Evolutionary conservation across 768 basidiomycete species (phyloP).

Genomic region (Leccinum sublutescens): DNA sequence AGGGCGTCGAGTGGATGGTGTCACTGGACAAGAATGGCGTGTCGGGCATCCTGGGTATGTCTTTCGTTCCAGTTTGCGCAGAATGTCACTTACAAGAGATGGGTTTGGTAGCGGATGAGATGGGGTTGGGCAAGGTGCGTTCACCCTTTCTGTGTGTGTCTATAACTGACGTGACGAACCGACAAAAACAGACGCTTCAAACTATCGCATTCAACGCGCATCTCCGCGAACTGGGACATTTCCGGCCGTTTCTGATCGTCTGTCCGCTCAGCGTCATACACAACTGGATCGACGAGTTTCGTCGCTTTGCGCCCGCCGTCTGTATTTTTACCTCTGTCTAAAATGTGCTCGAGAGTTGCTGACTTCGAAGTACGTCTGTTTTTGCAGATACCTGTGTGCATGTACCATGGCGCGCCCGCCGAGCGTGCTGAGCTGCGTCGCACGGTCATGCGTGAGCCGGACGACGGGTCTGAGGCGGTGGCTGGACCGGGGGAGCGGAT

Average conservation of each 20-base stretch:
- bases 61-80: conserved; percentile 11
- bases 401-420: conserved; percentile 85
- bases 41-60: conserved; percentile 71
- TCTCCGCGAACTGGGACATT: conserved; percentile 69
- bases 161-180: background rate
- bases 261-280: conserved; percentile 92
- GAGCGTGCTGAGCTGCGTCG: conserved; percentile 79
- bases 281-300: conserved; percentile 87
- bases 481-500: conserved; percentile 25
- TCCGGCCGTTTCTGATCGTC: conserved; percentile 80
- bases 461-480: conserved; percentile 23
- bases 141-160: background rate
- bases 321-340: conserved; percentile 30
- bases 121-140: conserved; percentile 84
- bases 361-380: background rate
- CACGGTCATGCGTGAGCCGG: conserved; percentile 48
- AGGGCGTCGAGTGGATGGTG: conserved; percentile 95
- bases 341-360: background rate
- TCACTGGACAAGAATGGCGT: conserved; percentile 83
- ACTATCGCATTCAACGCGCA: conserved; percentile 93
- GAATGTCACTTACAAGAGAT: conserved; percentile 4
- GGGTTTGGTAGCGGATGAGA: conserved; percentile 74
- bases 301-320: conserved; percentile 78
- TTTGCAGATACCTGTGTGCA: conserved; percentile 74
- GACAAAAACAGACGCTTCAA: conserved; percentile 73